These are phyloP conservation scores for Globisporangium emineosum DNA, from an alignment of 352 stramenopile species.

Conservation along the genomic window DNA sequence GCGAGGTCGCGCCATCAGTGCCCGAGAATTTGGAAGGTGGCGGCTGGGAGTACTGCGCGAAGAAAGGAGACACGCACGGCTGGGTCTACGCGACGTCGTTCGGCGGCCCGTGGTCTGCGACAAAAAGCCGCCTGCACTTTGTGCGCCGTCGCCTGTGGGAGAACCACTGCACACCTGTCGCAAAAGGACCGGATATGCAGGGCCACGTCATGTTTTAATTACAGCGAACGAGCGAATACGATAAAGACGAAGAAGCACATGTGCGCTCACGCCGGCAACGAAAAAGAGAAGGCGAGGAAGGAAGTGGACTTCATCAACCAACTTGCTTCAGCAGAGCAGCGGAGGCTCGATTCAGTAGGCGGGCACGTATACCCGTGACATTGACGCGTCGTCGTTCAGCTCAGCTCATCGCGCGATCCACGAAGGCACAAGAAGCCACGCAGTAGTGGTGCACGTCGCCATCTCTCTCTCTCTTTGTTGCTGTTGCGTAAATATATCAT, in stretches of 20 bases:
- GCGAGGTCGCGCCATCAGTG: constrained; percentile 34
- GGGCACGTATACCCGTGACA: neutral
- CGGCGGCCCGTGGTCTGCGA: constrained; percentile 49
- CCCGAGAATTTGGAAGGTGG: constrained; percentile 34
- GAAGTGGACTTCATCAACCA: too few species aligned
- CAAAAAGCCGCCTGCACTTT: constrained; percentile 49
- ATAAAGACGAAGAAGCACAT: neutral
- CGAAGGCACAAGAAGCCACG: neutral
- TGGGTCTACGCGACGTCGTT: constrained; percentile 73
- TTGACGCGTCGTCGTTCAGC: neutral
- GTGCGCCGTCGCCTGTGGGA: constrained; percentile 71
- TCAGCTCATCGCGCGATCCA: neutral
- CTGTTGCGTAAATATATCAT: constrained; percentile 7
- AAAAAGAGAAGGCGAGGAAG: neutral
- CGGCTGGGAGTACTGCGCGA: constrained; percentile 53
- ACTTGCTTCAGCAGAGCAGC: too few species aligned
- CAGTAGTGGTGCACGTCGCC: too few species aligned
- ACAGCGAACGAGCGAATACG: neutral
- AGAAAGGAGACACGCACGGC: constrained; percentile 47
- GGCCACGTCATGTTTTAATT: constrained; percentile 30
- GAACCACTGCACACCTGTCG: constrained; percentile 43
- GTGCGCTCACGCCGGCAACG: neutral
- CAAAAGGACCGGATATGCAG: constrained; percentile 17
- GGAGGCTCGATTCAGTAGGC: too few species aligned
- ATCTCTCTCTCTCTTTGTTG: neutral